phyloP scores from a whole-genome alignment of 441 rosid species.

The Pelargonium myrrhifolium region DNA sequence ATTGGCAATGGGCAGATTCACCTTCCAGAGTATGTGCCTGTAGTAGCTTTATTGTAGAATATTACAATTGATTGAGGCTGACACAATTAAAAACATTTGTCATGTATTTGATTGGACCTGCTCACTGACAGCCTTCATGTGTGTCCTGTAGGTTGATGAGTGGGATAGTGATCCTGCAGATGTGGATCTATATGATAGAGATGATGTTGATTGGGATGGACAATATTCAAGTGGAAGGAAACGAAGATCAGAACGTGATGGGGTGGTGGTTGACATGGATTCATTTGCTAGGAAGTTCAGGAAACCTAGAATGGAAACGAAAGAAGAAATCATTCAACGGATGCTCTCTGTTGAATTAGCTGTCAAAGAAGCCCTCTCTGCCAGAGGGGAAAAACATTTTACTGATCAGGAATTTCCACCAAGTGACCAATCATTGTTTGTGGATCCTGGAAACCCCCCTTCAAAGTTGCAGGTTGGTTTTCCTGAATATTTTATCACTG shows the following conservation, averaged over 20 bases:
- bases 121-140: constrained; percentile 23
- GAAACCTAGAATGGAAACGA: constrained; percentile 93
- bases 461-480: constrained; percentile 75
- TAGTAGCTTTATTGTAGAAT: constrained; percentile 13
- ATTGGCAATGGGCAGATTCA: constrained; percentile 99
- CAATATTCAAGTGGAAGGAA: constrained; percentile 99
- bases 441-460: constrained; percentile 83
- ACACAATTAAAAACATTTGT: constrained; percentile 11
- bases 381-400: constrained; percentile 78
- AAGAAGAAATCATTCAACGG: constrained; percentile 90
- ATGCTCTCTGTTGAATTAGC: constrained; percentile 98
- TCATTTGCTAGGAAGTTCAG: constrained; percentile 91
- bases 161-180: constrained; percentile 99
- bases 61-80: constrained; percentile 8
- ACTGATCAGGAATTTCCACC: constrained; percentile 99
- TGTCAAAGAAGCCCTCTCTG: constrained; percentile 89
- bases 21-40: constrained; percentile 74
- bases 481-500: constrained; percentile 15
- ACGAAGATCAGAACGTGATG: constrained; percentile 85
- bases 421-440: constrained; percentile 72
- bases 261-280: constrained; percentile 58
- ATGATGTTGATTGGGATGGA: constrained; percentile 99
- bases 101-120: constrained; percentile 18
- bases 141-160: constrained; percentile 69
- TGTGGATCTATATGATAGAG: constrained; percentile 95